Base-by-base conservation (phyloP, 1,139 yeast species). In the Pichia inconspicua region DNA sequence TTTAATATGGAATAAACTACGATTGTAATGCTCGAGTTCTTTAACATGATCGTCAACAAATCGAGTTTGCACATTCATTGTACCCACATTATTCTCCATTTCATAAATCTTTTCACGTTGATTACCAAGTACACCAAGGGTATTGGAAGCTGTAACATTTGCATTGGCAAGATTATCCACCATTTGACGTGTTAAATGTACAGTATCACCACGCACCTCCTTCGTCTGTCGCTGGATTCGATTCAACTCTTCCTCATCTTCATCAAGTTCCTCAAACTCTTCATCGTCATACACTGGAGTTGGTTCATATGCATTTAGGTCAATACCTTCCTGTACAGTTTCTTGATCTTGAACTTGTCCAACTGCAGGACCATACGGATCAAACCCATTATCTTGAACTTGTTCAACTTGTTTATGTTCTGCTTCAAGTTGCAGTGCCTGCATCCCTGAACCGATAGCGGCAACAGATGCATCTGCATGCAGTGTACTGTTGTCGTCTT, bases 81-180 rank as follows among this genome's bases (percentile, higher is more conserved):
- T 68, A 49, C 86, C 78, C 57, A 92, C 68, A 58, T 82, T 83
- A 57, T 80, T 81, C 63, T 90, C 97, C 19, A 92, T 82, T 60
- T 78, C 80, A 63, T 84, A 85, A 55, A 92, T 71, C 46, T 88
- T 72, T 63, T 89, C 97, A 48, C 95, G 82, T 66, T 94, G 98
- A 22, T 92, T 79, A 30, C 97, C 97, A 48, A 92, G 74, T 80
- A 88, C 82, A 28, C 97, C 97, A 57, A 90, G 69, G 0, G 97
- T 84, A 63, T 90, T 88, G 47, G 88, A 77, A 27, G 96, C 98
- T 9, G 90, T 78, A 48, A 84, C 85, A 64, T 90, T 97, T 0
- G 97, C 97, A 58, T 88, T 94, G 55, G 84, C 84, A 1, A 96
- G 95, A 80, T 87, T 80, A 57, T 84, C 77, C 52, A 92, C 70